A percentile compares a stretch with the other conserved stretches of the same genome.
Evolutionary conservation across 805 yeast genomes (phyloP).

Genomic region (Candida succiphila): DNA sequence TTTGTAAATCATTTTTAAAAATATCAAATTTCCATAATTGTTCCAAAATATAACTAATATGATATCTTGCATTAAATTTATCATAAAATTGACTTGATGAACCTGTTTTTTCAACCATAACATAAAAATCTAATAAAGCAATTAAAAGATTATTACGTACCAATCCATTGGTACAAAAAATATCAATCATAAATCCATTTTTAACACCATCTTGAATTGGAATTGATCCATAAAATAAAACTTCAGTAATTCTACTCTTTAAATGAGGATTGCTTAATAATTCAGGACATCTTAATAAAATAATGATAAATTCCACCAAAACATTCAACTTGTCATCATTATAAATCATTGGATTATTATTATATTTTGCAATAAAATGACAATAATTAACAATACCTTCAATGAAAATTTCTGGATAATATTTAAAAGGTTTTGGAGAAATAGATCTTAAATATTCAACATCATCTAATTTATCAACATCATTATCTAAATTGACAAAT

Average conservation of each 20-base stretch:
- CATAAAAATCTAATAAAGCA: slow-evolving; percentile 82
- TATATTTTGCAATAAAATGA: slow-evolving; percentile 46
- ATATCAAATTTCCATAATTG: slow-evolving; percentile 68
- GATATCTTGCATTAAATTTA: slow-evolving; percentile 84
- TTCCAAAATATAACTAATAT: slow-evolving; percentile 75
- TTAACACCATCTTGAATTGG: slow-evolving; percentile 38
- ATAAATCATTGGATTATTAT: slow-evolving; percentile 45
- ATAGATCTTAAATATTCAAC: slow-evolving; percentile 56
- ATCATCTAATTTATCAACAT: slow-evolving; percentile 63
- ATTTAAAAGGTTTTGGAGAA: slow-evolving; percentile 71
- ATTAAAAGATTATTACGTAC: slow-evolving; percentile 63
- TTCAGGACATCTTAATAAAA: slow-evolving; percentile 76
- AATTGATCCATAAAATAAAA: slow-evolving; percentile 65
- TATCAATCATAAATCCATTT: slow-evolving; percentile 66
- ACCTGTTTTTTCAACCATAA: slow-evolving; percentile 93
- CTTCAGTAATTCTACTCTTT: slow-evolving; percentile 75
- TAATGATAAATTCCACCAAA: slow-evolving; percentile 63
- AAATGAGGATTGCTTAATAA: slow-evolving; percentile 86
- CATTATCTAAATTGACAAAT: slow-evolving; percentile 46
- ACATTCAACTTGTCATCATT: slow-evolving; percentile 41
- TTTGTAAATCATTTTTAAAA: slow-evolving; percentile 59
- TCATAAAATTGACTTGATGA: slow-evolving; percentile 93
- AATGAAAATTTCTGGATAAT: slow-evolving; percentile 74
- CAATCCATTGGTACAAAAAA: slow-evolving; percentile 53
- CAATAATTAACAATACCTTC: slow-evolving; percentile 76